Base-by-base conservation (phyloP, 2,329 filamentous ascomycete genomes). In the Cladophialophora chaetospira region DNA sequence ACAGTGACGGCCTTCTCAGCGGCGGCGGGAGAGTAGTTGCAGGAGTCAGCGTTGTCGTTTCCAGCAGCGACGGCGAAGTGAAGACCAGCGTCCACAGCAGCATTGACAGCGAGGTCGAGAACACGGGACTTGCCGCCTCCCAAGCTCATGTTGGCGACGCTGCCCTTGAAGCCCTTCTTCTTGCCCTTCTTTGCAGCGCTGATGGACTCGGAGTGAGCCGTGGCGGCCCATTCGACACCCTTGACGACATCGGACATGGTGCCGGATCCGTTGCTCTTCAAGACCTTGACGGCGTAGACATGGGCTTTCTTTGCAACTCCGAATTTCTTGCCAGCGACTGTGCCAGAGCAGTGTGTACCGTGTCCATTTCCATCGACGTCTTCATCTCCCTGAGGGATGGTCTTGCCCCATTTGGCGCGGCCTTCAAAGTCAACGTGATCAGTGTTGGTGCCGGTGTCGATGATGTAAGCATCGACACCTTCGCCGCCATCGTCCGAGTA, bases 281-380 rank as follows among this genome's bases (percentile, higher is more conserved):
- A 88, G 36, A 99, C 94, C 87, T 99, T 99, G 82, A 99, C 92
- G 65, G 94, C 94, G 71, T 95, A 92, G 75, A 99, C 82, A 68
- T 90, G 86, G 72, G 95, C 94, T 85, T 97, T 97, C 88, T 99
- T 99, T 74, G 94, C 93, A 64, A 99, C 94, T 84, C 94, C 94
- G 73, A 96, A 99, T 82, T 96, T 97, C 86, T 94, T 95, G 73
- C 95, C 94, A 65, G 89, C 94, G 69, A 99, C 88, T 62, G 95
- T 99, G 68, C 94, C 94, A 64, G 94, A 97, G 86, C 94, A 99
- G 83, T 99, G 94, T 70, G 94, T 99, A 69, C 94, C 94, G 81
- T 99, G 94, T 62, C 94, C 94, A 70, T 99, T 99, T 75, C 94
- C 94, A 78, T 99, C 94, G 67, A 84, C 82, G 72, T 99, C 94